Percentiles rank a stretch among this genome's conserved stretches.
These are phyloP conservation scores for Pichiaceae sp. DNA, from an alignment of 1,139 yeast genomes.

Conservation along the genomic window DNA sequence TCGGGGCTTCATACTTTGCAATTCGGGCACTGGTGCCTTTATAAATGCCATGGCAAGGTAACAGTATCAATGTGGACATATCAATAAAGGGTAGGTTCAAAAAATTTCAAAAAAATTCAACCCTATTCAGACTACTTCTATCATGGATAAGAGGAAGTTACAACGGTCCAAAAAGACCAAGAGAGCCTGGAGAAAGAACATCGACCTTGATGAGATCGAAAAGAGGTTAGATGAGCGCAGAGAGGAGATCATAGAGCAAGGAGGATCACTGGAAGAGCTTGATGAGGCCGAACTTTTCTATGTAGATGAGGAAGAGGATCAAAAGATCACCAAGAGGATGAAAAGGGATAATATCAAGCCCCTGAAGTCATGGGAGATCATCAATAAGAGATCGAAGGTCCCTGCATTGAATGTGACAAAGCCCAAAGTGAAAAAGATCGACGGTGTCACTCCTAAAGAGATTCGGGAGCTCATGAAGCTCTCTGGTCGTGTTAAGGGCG, in stretches of 20 bases:
- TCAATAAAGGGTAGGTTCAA: too few relatives aligned
- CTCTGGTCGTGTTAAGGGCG: constrained; percentile 67
- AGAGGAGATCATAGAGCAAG: constrained; percentile 61
- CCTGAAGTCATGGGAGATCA: constrained; percentile 67
- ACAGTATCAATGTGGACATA: constrained; percentile 12
- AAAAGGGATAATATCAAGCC: constrained; percentile 35
- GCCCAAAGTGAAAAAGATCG: constrained; percentile 31
- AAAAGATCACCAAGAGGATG: constrained; percentile 29
- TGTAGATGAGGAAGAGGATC: constrained; percentile 66
- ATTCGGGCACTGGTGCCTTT: constrained; percentile 1
- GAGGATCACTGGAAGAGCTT: constrained; percentile 35
- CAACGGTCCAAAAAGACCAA: constrained; percentile 89
- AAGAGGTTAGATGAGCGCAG: constrained; percentile 58
- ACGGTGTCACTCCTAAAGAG: constrained; percentile 64
- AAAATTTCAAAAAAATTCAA: constrained; percentile 1
- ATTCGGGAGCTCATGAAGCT: constrained; percentile 62
- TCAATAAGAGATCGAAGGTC: constrained; percentile 70
- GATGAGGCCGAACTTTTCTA: constrained; percentile 48
- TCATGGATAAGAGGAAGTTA: constrained; percentile 23
- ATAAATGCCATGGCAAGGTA: constrained; percentile 18
- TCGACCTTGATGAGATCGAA: constrained; percentile 75
- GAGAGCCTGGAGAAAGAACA: constrained; percentile 93
- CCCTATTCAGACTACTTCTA: not conserved
- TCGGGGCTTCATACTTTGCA: not conserved
- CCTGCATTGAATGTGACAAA: constrained; percentile 43